Percentiles rank a stretch among this genome's conserved stretches.
These are phyloP conservation scores for Sugiyamaella qingdaonensis DNA, from an alignment of 805 yeast genomes.

Conservation along the genomic window DNA sequence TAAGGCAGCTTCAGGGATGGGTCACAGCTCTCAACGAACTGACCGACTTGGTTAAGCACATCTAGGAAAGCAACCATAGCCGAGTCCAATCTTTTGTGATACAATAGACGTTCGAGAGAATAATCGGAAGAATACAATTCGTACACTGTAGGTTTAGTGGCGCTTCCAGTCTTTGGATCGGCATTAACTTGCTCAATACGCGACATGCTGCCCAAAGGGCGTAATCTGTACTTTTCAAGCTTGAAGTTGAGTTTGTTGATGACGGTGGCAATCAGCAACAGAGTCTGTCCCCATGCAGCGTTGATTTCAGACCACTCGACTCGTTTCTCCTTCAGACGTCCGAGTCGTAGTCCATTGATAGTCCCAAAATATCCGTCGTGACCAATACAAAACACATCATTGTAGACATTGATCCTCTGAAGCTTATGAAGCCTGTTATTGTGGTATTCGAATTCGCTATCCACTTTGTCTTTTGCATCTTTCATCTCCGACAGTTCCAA, in stretches of 20 bases:
- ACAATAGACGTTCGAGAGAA: slow-evolving; percentile 63
- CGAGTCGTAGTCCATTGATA: slow-evolving; percentile 81
- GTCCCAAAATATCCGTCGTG: slow-evolving; percentile 83
- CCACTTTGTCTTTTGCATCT: slow-evolving; percentile 57
- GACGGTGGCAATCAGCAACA: slow-evolving; percentile 64
- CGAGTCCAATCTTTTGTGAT: slow-evolving; percentile 71
- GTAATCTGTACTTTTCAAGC: slow-evolving; percentile 56
- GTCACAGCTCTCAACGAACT: slow-evolving; percentile 43
- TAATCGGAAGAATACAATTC: slow-evolving; percentile 65
- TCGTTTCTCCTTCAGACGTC: slow-evolving; percentile 52
- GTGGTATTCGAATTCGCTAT: slow-evolving; percentile 58
- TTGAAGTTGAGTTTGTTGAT: slow-evolving; percentile 51
- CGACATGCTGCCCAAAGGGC: slow-evolving; percentile 84
- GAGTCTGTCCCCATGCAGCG: slow-evolving; percentile 84
- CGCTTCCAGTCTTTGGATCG: slow-evolving; percentile 37
- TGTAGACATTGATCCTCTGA: slow-evolving; percentile 74
- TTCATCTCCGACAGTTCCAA: slow-evolving; percentile 48
- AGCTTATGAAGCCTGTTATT: slow-evolving; percentile 64
- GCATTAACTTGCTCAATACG: slow-evolving; percentile 55
- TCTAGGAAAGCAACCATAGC: slow-evolving; percentile 77
- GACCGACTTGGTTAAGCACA: slow-evolving; percentile 51
- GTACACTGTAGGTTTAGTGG: slow-evolving; percentile 32
- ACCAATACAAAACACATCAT: slow-evolving; percentile 77
- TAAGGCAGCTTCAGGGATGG: slow-evolving; percentile 64
- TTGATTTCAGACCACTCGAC: slow-evolving; percentile 90